These are phyloP conservation scores for Helenozyma baotianmanensis DNA, from an alignment of 805 yeast genomes.

Conservation along the genomic window DNA sequence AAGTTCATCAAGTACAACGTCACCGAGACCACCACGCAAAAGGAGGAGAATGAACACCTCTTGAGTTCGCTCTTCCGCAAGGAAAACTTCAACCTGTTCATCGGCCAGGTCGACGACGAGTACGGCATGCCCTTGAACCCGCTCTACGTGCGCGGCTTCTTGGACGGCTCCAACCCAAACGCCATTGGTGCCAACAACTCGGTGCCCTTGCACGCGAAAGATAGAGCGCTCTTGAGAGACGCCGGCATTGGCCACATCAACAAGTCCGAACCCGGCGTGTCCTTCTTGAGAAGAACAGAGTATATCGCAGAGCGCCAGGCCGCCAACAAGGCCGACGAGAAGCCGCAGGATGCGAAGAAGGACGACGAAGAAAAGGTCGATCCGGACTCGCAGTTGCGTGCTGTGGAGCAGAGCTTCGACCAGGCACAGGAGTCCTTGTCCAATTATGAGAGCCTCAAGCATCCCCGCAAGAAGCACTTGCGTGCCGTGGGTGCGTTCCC, in stretches of 20 bases:
- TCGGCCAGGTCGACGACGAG: conserved; percentile 53
- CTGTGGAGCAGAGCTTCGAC: conserved; percentile 78
- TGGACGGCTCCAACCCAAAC: conserved; percentile 55
- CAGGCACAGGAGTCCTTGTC: conserved; percentile 45
- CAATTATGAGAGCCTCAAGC: conserved; percentile 46
- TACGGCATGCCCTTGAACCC: conserved; percentile 78
- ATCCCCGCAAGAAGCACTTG: conserved; percentile 72
- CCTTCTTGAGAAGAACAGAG: conserved; percentile 93
- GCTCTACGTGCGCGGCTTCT: conserved; percentile 58
- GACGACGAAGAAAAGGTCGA: conserved; percentile 34
- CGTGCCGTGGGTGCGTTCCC: conserved; percentile 77
- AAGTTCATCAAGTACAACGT: conserved; percentile 60
- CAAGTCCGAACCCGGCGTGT: conserved; percentile 49
- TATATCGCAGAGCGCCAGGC: conserved; percentile 67
- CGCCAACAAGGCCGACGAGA: conserved; percentile 25
- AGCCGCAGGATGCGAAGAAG: conserved; percentile 17
- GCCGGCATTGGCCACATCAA: conserved; percentile 52
- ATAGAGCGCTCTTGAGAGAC: conserved; percentile 71
- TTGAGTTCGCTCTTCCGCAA: conserved; percentile 70
- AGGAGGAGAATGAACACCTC: conserved; percentile 42
- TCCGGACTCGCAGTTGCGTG: conserved; percentile 58
- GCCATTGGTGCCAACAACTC: conserved; percentile 30
- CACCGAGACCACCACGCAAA: conserved; percentile 32
- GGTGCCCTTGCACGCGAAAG: conserved; percentile 67
- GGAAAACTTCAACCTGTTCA: conserved; percentile 62